Evolutionary conservation across 2,329 filamentous ascomycete genomes (phyloP).

Genomic region (Fusarium brevicatenulatum): DNA sequence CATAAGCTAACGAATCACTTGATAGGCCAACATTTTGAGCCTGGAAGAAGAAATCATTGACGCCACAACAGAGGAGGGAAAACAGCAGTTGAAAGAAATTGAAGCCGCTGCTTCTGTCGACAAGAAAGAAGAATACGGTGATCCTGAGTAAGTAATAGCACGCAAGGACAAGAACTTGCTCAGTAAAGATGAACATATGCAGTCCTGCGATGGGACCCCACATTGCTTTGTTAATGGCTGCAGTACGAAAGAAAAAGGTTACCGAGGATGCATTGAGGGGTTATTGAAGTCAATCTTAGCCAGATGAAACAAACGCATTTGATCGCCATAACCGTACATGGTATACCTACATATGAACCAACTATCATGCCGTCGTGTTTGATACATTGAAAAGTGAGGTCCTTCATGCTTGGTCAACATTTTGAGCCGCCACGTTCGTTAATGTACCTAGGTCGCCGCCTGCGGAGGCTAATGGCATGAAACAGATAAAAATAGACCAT

Average conservation of each 20-base stretch:
- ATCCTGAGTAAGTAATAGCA: slow-evolving; percentile 54
- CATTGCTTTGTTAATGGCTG: not conserved
- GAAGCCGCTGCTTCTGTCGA: slow-evolving; percentile 60
- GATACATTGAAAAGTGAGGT: not conserved
- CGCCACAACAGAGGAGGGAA: slow-evolving; percentile 88
- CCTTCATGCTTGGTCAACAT: not conserved
- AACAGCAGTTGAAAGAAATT: slow-evolving; percentile 79
- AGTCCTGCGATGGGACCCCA: not conserved
- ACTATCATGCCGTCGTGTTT: not conserved
- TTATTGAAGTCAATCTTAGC: not conserved
- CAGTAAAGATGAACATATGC: not conserved
- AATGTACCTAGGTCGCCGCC: not conserved
- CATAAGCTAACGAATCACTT: slow-evolving; percentile 34
- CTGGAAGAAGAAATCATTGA: slow-evolving; percentile 95
- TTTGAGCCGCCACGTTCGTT: slow-evolving; percentile 29
- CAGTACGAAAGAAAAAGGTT: not conserved
- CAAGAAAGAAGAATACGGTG: slow-evolving; percentile 43
- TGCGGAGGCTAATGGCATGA: slow-evolving; percentile 12
- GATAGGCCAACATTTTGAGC: slow-evolving; percentile 83
- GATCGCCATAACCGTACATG: not conserved
- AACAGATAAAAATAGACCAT: slow-evolving; percentile 36
- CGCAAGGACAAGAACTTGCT: not conserved
- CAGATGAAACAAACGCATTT: not conserved
- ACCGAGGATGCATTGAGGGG: not conserved
- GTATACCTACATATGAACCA: not conserved